Evolutionary conservation across 345 rosid genomes (phyloP).

Genomic region (Jatropha curcas): DNA sequence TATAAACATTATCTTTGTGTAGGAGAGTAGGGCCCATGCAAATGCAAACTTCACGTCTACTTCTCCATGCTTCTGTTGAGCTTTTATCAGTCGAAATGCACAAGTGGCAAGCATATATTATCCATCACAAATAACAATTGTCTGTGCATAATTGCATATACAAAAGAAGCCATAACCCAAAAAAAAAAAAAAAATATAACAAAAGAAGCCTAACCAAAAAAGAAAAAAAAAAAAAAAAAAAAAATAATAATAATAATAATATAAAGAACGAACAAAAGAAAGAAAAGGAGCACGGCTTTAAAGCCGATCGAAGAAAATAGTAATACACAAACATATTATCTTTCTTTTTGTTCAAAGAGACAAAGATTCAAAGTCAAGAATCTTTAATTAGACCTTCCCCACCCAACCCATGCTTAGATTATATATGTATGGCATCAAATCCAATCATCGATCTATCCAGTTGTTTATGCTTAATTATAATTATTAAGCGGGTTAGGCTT

Average conservation of each 20-base stretch:
- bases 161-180: not conserved
- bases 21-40: slow-evolving; percentile 11
- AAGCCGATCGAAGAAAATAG: slow-evolving; percentile 9
- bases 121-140: slow-evolving; percentile 13
- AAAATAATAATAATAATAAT: no score
- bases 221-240: not conserved
- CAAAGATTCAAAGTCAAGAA: slow-evolving; percentile 18
- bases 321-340: not conserved
- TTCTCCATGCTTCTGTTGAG: slow-evolving; percentile 1
- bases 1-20: no score
- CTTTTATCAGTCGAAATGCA: slow-evolving; percentile 35
- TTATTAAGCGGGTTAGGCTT: slow-evolving; percentile 42
- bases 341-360: slow-evolving; percentile 26
- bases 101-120: slow-evolving; percentile 10
- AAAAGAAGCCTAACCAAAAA: not conserved
- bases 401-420: slow-evolving; percentile 13
- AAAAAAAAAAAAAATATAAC: not conserved
- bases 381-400: slow-evolving; percentile 32
- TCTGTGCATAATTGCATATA: no score
- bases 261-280: no score
- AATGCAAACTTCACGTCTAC: not conserved
- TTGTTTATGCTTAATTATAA: slow-evolving; percentile 14
- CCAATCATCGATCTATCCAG: slow-evolving; percentile 23
- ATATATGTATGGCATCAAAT: slow-evolving; percentile 39
- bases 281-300: slow-evolving; percentile 27